These are phyloP conservation scores for Cladophialophora immunda DNA, from an alignment of 2,329 filamentous ascomycete species.

Conservation along the genomic window DNA sequence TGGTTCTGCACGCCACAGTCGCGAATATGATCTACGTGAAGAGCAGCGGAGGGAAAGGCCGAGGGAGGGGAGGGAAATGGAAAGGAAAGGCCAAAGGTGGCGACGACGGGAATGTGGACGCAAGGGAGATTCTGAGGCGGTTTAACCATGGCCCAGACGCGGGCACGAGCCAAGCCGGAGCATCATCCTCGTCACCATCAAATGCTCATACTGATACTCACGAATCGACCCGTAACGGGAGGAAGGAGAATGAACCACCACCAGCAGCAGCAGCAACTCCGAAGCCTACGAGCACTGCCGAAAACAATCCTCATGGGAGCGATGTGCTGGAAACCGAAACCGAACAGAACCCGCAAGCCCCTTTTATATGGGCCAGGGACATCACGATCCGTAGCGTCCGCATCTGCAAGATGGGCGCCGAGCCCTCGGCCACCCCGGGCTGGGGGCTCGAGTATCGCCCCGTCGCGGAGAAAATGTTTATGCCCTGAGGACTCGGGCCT, in stretches of 20 bases:
- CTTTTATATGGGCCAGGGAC: conserved; percentile 75
- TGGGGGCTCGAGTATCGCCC: conserved; percentile 63
- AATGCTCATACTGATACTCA: neutral
- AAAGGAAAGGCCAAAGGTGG: conserved; percentile 13
- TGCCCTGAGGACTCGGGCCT: neutral
- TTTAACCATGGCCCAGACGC: conserved; percentile 41
- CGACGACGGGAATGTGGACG: conserved; percentile 56
- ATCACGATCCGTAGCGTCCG: conserved; percentile 74
- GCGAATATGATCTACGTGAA: conserved; percentile 80
- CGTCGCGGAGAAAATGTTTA: conserved; percentile 51
- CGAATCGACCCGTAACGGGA: neutral
- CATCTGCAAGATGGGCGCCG: conserved; percentile 89
- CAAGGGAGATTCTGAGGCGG: conserved; percentile 45
- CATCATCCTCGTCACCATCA: neutral
- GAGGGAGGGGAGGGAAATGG: conserved; percentile 27
- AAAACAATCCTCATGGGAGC: no score
- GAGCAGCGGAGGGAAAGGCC: conserved; percentile 22
- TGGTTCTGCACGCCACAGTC: conserved; percentile 84
- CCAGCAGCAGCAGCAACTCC: no score
- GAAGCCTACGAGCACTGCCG: no score
- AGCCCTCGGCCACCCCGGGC: conserved; percentile 64
- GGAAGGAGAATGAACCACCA: no score
- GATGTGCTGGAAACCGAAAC: no score
- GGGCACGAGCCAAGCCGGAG: neutral
- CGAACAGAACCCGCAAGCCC: conserved; percentile 47